A percentile compares a stretch with the other conserved stretches of the same genome.
Evolutionary conservation across 2,329 filamentous ascomycete genomes (phyloP).

Genomic region (Ophiostoma populinum): DNA sequence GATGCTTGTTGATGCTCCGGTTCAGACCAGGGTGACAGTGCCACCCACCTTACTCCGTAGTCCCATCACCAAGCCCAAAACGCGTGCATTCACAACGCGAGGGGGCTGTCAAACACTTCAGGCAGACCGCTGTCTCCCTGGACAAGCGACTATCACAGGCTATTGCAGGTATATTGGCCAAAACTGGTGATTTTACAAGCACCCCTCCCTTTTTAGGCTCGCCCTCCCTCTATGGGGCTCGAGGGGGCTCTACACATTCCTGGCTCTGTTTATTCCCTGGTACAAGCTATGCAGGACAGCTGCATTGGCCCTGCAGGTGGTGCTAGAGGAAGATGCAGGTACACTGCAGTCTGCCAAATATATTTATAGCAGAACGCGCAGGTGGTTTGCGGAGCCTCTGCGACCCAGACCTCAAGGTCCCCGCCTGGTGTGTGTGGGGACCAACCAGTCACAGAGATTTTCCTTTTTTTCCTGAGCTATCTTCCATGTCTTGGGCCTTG

Average conservation of each 20-base stretch:
- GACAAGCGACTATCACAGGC: background rate
- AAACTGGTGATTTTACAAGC: background rate
- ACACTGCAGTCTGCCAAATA: too few species aligned
- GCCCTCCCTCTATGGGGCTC: background rate
- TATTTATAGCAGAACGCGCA: too few species aligned
- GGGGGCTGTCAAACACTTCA: background rate
- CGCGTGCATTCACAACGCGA: too few species aligned
- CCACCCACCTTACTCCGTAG: too few species aligned
- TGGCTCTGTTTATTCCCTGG: conserved; percentile 1
- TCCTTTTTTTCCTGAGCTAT: conserved; percentile 2
- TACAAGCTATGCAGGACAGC: too few species aligned
- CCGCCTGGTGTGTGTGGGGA: conserved; percentile 8
- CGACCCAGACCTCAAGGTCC: too few species aligned
- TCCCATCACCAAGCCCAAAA: too few species aligned
- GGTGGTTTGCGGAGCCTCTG: too few species aligned
- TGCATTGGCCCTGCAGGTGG: too few species aligned
- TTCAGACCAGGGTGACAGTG: too few species aligned
- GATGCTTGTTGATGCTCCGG: too few species aligned
- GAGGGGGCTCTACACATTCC: background rate
- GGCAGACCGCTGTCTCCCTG: background rate
- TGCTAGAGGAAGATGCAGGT: too few species aligned
- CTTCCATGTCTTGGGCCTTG: background rate
- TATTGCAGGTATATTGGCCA: background rate
- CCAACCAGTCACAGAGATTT: conserved; percentile 1
- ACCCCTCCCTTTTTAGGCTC: conserved; percentile 1